Conservation (phyloP, 139 green algal genomes). For the Axilococcus clingmanii region DNA sequence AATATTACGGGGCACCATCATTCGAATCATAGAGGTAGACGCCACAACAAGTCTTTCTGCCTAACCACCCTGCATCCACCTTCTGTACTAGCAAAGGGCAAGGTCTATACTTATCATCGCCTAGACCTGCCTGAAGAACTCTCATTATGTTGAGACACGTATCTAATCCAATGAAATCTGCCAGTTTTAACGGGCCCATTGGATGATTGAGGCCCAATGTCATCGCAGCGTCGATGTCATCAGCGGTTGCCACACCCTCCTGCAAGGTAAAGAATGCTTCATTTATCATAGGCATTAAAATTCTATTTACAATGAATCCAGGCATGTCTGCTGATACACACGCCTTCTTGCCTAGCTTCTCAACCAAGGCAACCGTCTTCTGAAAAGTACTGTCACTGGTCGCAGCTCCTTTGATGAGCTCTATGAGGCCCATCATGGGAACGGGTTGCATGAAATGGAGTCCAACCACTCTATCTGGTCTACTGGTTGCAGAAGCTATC, state of each 20-base stretch:
- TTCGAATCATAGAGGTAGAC: no score
- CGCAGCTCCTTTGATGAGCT: constrained; percentile 73
- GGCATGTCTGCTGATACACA: constrained; percentile 44
- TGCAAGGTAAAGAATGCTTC: constrained; percentile 78
- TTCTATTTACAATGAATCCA: constrained; percentile 92
- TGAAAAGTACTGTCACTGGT: constrained; percentile 53
- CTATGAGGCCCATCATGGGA: constrained; percentile 71
- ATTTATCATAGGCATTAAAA: constrained; percentile 96
- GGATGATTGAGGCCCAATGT: constrained; percentile 75
- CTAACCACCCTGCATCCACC: constrained; percentile 82
- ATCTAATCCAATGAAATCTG: constrained; percentile 79
- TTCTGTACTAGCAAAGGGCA: constrained; percentile 55
- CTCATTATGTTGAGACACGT: constrained; percentile 86
- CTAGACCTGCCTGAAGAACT: constrained; percentile 73
- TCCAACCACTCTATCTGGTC: constrained; percentile 65
- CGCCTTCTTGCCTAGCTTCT: constrained; percentile 68
- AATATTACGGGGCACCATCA: no score
- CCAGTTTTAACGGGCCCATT: constrained; percentile 45
- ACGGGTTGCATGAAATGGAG: constrained; percentile 87
- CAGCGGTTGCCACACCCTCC: constrained; percentile 61
- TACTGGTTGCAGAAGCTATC: constrained; percentile 66
- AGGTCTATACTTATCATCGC: constrained; percentile 79
- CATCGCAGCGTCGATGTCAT: constrained; percentile 84
- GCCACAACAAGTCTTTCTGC: constrained; percentile 54
- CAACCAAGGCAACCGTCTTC: constrained; percentile 40